These are phyloP conservation scores for Penicillium frequentans DNA, from an alignment of 2,329 filamentous ascomycete species.

Conservation along the genomic window DNA sequence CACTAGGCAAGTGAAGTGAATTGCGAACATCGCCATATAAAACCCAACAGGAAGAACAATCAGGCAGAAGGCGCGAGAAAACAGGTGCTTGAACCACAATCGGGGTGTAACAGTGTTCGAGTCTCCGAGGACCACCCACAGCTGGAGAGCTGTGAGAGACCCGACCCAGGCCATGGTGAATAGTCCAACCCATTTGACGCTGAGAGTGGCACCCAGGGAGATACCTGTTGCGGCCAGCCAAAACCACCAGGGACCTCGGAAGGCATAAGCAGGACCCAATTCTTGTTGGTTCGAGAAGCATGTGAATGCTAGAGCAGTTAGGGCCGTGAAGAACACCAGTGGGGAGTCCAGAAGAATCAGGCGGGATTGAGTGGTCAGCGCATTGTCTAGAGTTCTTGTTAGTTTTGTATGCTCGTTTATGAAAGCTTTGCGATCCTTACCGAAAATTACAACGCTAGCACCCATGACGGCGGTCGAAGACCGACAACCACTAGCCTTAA, in stretches of 20 bases:
- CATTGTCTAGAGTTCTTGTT: slow-evolving; percentile 68
- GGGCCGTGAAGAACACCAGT: slow-evolving; percentile 86
- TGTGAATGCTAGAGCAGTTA: slow-evolving; percentile 85
- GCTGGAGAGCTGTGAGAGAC: slow-evolving; percentile 81
- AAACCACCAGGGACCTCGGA: slow-evolving; percentile 94
- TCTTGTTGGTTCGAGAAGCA: slow-evolving; percentile 98
- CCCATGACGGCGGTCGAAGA: slow-evolving; percentile 82
- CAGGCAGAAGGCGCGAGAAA: slow-evolving; percentile 85
- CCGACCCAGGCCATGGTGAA: slow-evolving; percentile 99
- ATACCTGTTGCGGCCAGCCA: slow-evolving; percentile 88
- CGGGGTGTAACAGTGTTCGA: slow-evolving; percentile 79
- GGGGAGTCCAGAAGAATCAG: slow-evolving; percentile 96
- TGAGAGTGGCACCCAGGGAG: slow-evolving; percentile 83
- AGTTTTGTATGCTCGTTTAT: neutral
- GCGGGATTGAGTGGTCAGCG: slow-evolving; percentile 89
- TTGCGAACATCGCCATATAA: slow-evolving; percentile 95
- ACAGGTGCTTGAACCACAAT: slow-evolving; percentile 89
- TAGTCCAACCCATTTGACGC: slow-evolving; percentile 98
- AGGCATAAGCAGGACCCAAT: slow-evolving; percentile 83
- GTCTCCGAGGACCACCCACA: slow-evolving; percentile 94
- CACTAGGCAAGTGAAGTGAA: slow-evolving; percentile 88
- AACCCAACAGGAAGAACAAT: slow-evolving; percentile 86
- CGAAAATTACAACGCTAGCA: slow-evolving; percentile 84
- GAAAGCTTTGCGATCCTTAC: slow-evolving; percentile 47
- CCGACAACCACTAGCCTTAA: slow-evolving; percentile 87